Evolutionary conservation across 257 asterid genomes (phyloP).

Genomic region (Paraleonurus japonicus): DNA sequence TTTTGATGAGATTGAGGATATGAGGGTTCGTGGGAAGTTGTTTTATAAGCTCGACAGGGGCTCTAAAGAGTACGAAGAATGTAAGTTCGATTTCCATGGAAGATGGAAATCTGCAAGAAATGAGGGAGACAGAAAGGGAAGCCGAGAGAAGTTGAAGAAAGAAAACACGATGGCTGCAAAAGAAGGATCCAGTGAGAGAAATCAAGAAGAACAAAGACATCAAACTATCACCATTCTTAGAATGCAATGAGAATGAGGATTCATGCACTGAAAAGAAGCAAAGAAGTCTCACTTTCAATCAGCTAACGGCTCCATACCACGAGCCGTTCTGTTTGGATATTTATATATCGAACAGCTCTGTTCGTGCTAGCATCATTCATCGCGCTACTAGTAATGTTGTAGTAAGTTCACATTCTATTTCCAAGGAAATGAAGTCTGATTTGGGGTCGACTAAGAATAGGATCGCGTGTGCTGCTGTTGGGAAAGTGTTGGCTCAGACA

Average conservation of each 20-base stretch:
- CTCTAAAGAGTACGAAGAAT: conserved; percentile 79
- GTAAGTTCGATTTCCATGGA: conserved; percentile 62
- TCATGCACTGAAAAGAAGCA: conserved; percentile 34
- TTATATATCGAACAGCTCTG: conserved; percentile 63
- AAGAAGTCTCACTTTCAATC: conserved; percentile 71
- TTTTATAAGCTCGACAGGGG: conserved; percentile 77
- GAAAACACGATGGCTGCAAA: conserved; percentile 33
- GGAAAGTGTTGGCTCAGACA: conserved; percentile 67
- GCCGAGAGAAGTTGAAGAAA: conserved; percentile 32
- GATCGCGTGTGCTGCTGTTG: conserved; percentile 60
- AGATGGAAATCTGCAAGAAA: conserved; percentile 43
- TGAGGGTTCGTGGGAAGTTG: conserved; percentile 71
- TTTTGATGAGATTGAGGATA: conserved; percentile 70
- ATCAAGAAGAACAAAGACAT: conserved; percentile 29
- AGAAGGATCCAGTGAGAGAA: conserved; percentile 29
- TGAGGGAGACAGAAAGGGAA: conserved; percentile 31
- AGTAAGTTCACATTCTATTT: conserved; percentile 74
- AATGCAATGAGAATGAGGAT: conserved; percentile 12
- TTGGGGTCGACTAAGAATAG: conserved; percentile 69
- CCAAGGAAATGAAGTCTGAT: conserved; percentile 86
- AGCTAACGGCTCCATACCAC: conserved; percentile 76
- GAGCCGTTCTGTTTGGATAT: conserved; percentile 86
- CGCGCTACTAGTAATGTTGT: conserved; percentile 90
- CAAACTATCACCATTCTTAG: neutral
- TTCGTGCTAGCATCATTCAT: conserved; percentile 77